Evolutionary conservation across 108 stramenopile species (phyloP), one percentile per base, ranked within the genome.

Genomic region (Chaetoceros muelleri): DNA sequence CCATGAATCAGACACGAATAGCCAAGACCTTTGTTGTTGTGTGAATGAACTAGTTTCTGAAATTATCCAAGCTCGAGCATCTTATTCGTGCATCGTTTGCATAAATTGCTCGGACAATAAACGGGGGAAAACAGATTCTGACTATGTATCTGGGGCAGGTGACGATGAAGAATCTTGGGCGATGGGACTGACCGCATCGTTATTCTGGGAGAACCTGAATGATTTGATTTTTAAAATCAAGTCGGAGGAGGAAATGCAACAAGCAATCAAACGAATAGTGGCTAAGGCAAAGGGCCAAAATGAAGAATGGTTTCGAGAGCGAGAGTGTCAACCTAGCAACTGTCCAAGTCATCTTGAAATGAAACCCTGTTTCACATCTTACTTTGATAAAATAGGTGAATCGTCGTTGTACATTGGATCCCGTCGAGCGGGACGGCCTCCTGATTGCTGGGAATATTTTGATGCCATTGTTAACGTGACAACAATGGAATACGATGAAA

Each of bases 131-230:
- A 40, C 34, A 40, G 13, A 40, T 40, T 5, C 5, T 40, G 13
- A 40, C 13, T 40, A 40, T 40, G 13, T 40, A 5, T 40, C 34
- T 40, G 34, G 34, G 5, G 34, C 34, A 40, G 34, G 34, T 40
- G 87, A 89, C 57, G 87, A 89, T 52, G 74, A 89, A 30, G 84
- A 80, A 31, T 60, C 78, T 19, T 89, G 84, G 84, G 66, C 81
- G 23, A 53, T 73, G 8, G 49, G 64, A 5, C 27, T 85, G 28
- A 79, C 87, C 7, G 74, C 77, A 30, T 46, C 68, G 2, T 16
- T 79, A 21, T 85, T 85, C 62, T 85, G 87, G 87, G 53, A 48
- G 26, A 40, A 85, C 29, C 47, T 58, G 0, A 49, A 69, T 3
- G 13, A 40, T 40, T 5, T 10, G 34, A 5, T 13, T 40, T 40